phyloP scores from a whole-genome alignment of 306 rosid species.

The Cyclanthera cordifolia region DNA sequence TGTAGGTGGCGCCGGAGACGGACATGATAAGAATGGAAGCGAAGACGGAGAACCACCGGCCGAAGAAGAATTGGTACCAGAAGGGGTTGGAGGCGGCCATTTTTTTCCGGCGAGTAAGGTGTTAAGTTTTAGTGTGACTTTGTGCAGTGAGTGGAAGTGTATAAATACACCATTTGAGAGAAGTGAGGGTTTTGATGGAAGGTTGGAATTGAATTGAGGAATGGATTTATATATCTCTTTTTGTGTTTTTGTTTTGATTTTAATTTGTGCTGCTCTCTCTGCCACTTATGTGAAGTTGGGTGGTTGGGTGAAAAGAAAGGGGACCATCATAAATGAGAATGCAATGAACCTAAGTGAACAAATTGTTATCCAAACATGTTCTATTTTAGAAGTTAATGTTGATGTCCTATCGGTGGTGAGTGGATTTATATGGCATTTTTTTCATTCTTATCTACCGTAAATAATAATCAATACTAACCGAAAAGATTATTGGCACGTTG shows the following conservation, averaged over 20 bases:
- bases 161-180: background rate
- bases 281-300: background rate
- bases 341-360: no score
- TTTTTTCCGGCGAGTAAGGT: background rate
- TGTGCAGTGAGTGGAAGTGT: background rate
- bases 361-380: no score
- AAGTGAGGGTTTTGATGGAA: background rate
- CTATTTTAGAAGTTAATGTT: no score
- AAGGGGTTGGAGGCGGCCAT: conserved; percentile 1
- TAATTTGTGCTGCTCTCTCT: background rate
- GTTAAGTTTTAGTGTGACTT: background rate
- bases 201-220: background rate
- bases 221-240: background rate
- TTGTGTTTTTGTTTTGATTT: background rate
- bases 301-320: background rate
- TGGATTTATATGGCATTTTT: no score
- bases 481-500: no score
- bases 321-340: background rate
- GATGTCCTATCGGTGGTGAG: no score
- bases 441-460: no score
- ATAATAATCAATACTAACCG: no score
- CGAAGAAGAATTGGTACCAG: conserved; percentile 26
- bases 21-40: conserved; percentile 54
- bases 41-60: conserved; percentile 64
- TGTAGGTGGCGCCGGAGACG: conserved; percentile 53